Conservation (phyloP, 805 yeast genomes). For the Saccharomycopsis javanensis region DNA sequence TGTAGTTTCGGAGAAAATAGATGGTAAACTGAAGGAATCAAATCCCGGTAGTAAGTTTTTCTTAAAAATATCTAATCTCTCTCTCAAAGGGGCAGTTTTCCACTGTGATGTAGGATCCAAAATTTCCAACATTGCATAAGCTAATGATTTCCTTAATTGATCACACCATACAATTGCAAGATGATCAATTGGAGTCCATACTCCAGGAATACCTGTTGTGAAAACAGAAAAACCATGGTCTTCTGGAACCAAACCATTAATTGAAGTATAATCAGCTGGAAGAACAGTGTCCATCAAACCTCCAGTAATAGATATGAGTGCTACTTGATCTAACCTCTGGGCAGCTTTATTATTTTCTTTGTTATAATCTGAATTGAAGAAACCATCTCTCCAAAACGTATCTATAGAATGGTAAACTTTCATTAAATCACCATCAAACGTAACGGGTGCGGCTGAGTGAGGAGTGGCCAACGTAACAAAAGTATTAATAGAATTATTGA, state of each 20-base stretch:
- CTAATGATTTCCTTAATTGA: constrained; percentile 61
- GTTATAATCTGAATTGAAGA: constrained; percentile 23
- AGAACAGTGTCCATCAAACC: constrained; percentile 69
- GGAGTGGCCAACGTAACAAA: constrained; percentile 85
- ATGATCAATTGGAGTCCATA: constrained; percentile 93
- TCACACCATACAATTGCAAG: constrained; percentile 95
- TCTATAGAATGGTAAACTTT: constrained; percentile 66
- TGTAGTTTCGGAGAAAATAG: neutral
- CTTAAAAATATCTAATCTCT: constrained; percentile 52
- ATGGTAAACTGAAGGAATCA: constrained; percentile 31
- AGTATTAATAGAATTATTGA: constrained; percentile 64
- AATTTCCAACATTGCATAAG: constrained; percentile 48
- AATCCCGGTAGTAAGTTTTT: constrained; percentile 42
- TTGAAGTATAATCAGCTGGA: constrained; percentile 83
- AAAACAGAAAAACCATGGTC: constrained; percentile 73
- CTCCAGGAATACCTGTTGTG: constrained; percentile 78
- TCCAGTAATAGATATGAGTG: constrained; percentile 82
- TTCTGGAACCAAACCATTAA: constrained; percentile 62
- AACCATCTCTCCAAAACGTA: constrained; percentile 69
- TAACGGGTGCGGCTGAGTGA: constrained; percentile 84
- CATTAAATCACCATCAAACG: constrained; percentile 83
- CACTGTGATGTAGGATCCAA: constrained; percentile 38
- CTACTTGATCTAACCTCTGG: constrained; percentile 43
- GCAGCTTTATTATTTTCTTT: constrained; percentile 27
- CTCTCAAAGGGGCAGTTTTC: constrained; percentile 42